Percentiles rank a stretch among this genome's conserved stretches.
phyloP scores from a whole-genome alignment of 2,329 filamentous ascomycete genomes.

The Fusarium guadeloupense region DNA sequence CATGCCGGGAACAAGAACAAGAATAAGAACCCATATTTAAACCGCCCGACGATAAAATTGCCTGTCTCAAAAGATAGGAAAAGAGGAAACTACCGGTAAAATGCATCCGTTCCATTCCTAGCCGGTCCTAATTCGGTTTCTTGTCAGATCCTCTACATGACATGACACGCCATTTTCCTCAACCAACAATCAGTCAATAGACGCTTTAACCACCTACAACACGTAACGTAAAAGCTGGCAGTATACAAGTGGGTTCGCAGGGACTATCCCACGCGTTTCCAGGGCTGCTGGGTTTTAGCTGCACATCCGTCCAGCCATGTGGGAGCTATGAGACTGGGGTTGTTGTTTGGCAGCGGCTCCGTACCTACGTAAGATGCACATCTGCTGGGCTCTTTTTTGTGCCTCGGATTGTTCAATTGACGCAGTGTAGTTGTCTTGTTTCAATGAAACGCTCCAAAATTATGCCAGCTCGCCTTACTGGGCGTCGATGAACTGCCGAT shows the following conservation, averaged over 20 bases:
- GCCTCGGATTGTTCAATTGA: constrained; percentile 13
- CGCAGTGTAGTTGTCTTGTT: constrained; percentile 4
- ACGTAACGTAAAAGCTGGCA: not conserved
- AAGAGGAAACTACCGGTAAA: constrained; percentile 25
- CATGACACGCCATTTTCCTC: constrained; percentile 19
- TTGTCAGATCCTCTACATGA: constrained; percentile 21
- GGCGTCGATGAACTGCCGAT: constrained; percentile 30
- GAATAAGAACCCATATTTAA: constrained; percentile 26
- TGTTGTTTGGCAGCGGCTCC: constrained; percentile 39
- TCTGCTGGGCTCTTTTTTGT: constrained; percentile 1
- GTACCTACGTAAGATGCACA: constrained; percentile 31
- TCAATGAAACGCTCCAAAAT: constrained; percentile 10
- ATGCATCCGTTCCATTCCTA: constrained; percentile 23
- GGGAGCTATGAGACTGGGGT: constrained; percentile 25
- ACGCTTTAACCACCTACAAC: not conserved
- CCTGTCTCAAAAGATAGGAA: constrained; percentile 3
- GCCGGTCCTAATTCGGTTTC: constrained; percentile 30
- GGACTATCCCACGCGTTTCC: constrained; percentile 16
- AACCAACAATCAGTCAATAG: constrained; percentile 4
- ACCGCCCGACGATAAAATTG: constrained; percentile 12
- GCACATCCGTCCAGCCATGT: constrained; percentile 33
- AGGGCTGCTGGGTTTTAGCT: constrained; percentile 13
- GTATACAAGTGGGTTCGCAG: constrained; percentile 7
- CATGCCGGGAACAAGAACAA: constrained; percentile 15
- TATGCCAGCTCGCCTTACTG: constrained; percentile 10